A percentile compares a stretch with the other conserved stretches of the same genome.
These are phyloP conservation scores for Pleurotus citrinopileatus DNA, from an alignment of 768 basidiomycete genomes.

Conservation along the genomic window DNA sequence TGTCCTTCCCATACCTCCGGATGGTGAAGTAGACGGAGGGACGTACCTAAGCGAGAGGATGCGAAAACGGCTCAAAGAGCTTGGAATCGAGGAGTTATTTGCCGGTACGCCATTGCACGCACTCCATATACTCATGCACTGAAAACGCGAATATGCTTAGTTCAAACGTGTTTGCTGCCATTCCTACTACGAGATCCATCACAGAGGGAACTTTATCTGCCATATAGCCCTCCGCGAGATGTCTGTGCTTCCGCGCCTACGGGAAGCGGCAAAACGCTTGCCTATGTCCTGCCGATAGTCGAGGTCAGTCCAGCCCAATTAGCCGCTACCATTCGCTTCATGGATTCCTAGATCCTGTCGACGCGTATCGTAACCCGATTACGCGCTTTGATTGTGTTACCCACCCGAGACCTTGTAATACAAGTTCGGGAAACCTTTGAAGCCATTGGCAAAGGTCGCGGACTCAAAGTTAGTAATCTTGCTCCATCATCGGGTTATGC, in stretches of 20 bases:
- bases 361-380: conserved; percentile 76
- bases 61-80: conserved; percentile 59
- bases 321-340: neutral
- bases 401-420: conserved; percentile 88
- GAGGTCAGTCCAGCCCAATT: conserved; percentile 49
- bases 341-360: conserved; percentile 57
- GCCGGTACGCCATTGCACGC: conserved; percentile 55
- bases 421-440: conserved; percentile 96
- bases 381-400: conserved; percentile 85
- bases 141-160: too few relatives aligned
- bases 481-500: neutral
- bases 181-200: conserved; percentile 57
- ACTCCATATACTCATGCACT: too few relatives aligned
- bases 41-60: conserved; percentile 59
- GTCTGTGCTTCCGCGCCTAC: conserved; percentile 96
- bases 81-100: conserved; percentile 86
- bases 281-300: conserved; percentile 92
- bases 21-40: conserved; percentile 35
- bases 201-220: conserved; percentile 54
- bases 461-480: conserved; percentile 62
- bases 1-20: conserved; percentile 39
- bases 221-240: conserved; percentile 69
- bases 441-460: conserved; percentile 76
- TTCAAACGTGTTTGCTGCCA: conserved; percentile 87
- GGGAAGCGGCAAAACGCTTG: conserved; percentile 95